phyloP scores from a whole-genome alignment of 73 alveolate species.

The Symbiodinium natans region DNA sequence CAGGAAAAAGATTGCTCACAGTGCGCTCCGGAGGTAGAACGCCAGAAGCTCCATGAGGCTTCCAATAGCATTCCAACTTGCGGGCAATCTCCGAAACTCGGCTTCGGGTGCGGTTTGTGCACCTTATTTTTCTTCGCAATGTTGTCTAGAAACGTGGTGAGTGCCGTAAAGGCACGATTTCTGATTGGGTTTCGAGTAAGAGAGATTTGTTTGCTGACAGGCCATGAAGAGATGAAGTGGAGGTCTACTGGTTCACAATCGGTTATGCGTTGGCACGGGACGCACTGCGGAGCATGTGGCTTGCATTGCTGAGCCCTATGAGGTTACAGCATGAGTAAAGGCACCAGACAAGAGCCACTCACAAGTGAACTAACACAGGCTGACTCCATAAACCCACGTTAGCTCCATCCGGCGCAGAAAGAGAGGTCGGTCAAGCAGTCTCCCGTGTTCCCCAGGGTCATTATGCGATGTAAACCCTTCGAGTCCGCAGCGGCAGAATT shows the following conservation, averaged over 20 bases:
- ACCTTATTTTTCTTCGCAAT: too few species aligned
- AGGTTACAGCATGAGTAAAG: background rate
- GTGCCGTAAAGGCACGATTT: too few species aligned
- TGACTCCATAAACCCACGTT: too few species aligned
- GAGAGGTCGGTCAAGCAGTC: background rate
- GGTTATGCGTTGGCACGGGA: background rate
- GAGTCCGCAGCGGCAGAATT: constrained; percentile 88
- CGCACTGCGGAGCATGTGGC: background rate
- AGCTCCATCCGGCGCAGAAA: too few species aligned
- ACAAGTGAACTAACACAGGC: too few species aligned
- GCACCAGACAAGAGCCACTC: background rate
- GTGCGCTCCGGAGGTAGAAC: background rate
- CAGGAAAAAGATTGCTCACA: background rate
- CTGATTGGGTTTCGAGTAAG: too few species aligned
- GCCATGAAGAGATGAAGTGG: background rate
- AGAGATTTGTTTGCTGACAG: background rate
- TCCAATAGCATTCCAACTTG: background rate
- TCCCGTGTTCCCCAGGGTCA: background rate
- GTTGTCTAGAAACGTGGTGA: too few species aligned
- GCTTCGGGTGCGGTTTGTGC: background rate
- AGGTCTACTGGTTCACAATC: background rate
- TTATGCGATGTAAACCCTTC: constrained; percentile 63
- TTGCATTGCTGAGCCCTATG: background rate
- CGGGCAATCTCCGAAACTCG: too few species aligned
- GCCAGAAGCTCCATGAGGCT: background rate